Evolutionary conservation across 176 grass and related monocot species (phyloP).

Genomic region (Hyparrhenia diplandra): DNA sequence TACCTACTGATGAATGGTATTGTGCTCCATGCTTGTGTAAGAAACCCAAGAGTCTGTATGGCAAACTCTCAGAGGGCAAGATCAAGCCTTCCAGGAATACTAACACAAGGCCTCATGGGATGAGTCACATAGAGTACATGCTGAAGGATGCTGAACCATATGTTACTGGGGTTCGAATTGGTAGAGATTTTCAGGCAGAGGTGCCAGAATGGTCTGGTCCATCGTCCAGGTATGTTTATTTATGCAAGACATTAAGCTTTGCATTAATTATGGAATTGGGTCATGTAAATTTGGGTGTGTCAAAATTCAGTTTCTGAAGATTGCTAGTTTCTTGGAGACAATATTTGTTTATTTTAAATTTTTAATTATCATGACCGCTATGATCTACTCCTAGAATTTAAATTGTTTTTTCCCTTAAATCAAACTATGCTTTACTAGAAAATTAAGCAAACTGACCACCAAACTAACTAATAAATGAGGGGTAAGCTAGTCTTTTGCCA

Average conservation of each 20-base stretch:
- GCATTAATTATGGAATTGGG: slow-evolving; percentile 10
- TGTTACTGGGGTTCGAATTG: slow-evolving; percentile 63
- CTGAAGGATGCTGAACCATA: slow-evolving; percentile 54
- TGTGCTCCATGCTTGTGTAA: slow-evolving; percentile 59
- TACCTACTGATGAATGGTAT: slow-evolving; percentile 61
- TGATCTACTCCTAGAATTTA: neutral
- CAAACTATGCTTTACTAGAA: neutral
- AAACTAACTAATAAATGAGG: neutral
- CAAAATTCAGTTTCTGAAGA: slow-evolving; percentile 16
- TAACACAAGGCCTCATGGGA: slow-evolving; percentile 40
- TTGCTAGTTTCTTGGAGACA: slow-evolving; percentile 1
- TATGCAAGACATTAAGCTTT: slow-evolving; percentile 21
- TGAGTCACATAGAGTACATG: slow-evolving; percentile 65
- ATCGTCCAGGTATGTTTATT: slow-evolving; percentile 44
- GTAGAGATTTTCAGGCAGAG: slow-evolving; percentile 78
- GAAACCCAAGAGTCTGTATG: slow-evolving; percentile 45
- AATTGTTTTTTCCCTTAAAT: neutral
- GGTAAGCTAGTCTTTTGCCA: neutral
- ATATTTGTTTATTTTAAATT: neutral
- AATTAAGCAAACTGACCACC: neutral
- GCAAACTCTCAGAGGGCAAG: slow-evolving; percentile 34
- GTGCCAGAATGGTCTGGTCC: slow-evolving; percentile 76
- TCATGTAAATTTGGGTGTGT: slow-evolving; percentile 13
- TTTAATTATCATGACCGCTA: neutral
- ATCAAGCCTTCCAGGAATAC: slow-evolving; percentile 29